Base-by-base conservation (phyloP, 1,284 basidiomycete species). In the Coniferiporia weirii region DNA sequence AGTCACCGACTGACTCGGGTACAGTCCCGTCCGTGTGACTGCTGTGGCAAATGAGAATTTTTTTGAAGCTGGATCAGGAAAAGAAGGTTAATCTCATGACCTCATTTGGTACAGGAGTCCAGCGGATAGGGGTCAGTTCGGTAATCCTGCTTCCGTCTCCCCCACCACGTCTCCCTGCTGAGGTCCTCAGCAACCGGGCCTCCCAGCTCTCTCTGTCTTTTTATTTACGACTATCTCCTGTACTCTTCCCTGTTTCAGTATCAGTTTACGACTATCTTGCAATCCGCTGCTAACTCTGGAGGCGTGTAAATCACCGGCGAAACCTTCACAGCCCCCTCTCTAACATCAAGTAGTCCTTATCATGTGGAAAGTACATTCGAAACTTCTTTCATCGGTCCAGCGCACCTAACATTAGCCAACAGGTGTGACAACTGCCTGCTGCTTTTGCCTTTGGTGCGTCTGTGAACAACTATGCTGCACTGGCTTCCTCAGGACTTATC, bases 401-500 rank as follows among this genome's bases (percentile, higher is more conserved):
- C 20, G 20, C 40, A 45, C 17, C n/a, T 34, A 9, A 46, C n/a
- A 17, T 55, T 51, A 46, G 12, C 49, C 27, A 27, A 56, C 48
- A 87, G 84, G 84, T 87, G 84, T 76, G 84, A 86, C 74, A 85
- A 86, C 72, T 87, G 84, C 72, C 75, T 85, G 62, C 79, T 87
- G 60, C 72, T 87, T 60, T 75, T 88, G 56, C 85, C 84, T 67
- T 75, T 87, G 72, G 85, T 86, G 69, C 67, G 82, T 75, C 54
- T 22, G 19, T 10, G 10, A 22, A 22, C 15, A 53, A 47, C 27
- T 13, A 27, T 27, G 27, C 10, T 43, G 40, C 22, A 53, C 20
- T 47, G 20, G 17, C 6, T 34, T 54, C 34, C 32, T 51, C 9
- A n/a, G 47, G 44, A 52, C 32, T 38, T 62, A 61, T 66, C 61